These are phyloP conservation scores for Plasmodium cynomolgi DNA, from an alignment of 169 alveolate genomes.

Conservation along the genomic window DNA sequence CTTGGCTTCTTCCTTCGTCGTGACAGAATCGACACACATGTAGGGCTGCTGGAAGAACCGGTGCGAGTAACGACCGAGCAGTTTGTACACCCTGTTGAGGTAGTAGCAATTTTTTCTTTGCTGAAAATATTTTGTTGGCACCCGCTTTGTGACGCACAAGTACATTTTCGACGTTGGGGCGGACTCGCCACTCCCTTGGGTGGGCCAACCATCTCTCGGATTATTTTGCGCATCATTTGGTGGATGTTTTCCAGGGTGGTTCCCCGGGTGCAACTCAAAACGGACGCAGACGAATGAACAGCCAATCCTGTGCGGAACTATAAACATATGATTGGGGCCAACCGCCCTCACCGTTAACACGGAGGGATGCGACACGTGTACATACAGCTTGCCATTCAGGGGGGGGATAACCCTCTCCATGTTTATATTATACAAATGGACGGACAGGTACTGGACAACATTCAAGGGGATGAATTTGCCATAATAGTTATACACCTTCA, in stretches of 20 bases:
- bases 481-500: conserved; percentile 23
- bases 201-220: not conserved
- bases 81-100: conserved; percentile 20
- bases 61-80: not conserved
- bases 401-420: conserved; percentile 33
- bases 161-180: not conserved
- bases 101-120: conserved; percentile 28
- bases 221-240: not conserved
- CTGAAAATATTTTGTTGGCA: conserved; percentile 36
- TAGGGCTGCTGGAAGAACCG: conserved; percentile 40
- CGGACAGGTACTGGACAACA: conserved; percentile 22
- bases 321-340: conserved; percentile 24
- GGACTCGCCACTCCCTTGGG: not conserved
- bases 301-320: conserved; percentile 55
- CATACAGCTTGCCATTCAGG: conserved; percentile 18
- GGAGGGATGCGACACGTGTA: conserved; percentile 21
- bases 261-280: not conserved
- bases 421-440: conserved; percentile 23
- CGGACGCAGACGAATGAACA: conserved; percentile 28
- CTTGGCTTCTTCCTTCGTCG: not conserved
- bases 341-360: conserved; percentile 24
- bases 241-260: not conserved
- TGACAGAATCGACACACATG: conserved; percentile 21
- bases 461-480: conserved; percentile 55
- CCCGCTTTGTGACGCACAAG: conserved; percentile 19